Conservation (phyloP, 2,329 filamentous ascomycete species). For the Alternaria arborescens region DNA sequence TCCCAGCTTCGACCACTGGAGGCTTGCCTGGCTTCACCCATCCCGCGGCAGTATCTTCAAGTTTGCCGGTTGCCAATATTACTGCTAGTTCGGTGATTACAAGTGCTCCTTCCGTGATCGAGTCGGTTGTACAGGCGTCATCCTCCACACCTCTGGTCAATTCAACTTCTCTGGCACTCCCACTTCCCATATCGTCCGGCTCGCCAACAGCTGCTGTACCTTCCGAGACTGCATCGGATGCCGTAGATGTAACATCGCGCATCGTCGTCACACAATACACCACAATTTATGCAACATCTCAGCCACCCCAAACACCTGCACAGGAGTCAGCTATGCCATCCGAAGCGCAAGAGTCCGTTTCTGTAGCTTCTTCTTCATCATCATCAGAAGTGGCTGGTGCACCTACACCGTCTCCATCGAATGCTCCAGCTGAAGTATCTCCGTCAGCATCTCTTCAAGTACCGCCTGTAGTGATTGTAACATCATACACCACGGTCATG, state of each 20-base stretch:
- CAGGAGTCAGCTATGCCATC: conserved; percentile 14
- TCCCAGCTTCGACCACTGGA: conserved; percentile 22
- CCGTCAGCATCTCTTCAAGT: conserved; percentile 26
- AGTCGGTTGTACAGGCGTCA: conserved; percentile 5
- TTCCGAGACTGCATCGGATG: conserved; percentile 1
- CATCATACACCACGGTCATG: conserved; percentile 42
- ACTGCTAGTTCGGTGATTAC: conserved; percentile 1
- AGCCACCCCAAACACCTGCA: conserved; percentile 4
- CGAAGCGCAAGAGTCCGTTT: conserved; percentile 9
- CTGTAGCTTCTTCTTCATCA: background rate
- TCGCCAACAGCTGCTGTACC: background rate
- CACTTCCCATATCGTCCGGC: background rate
- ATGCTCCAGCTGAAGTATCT: conserved; percentile 11
- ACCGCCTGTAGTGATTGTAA: conserved; percentile 43
- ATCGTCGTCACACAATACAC: conserved; percentile 40
- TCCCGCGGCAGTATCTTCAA: conserved; percentile 18
- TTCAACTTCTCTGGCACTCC: conserved; percentile 11
- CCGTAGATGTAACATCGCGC: conserved; percentile 21
- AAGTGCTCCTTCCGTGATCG: conserved; percentile 8
- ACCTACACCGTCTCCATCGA: conserved; percentile 8
- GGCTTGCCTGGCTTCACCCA: conserved; percentile 34
- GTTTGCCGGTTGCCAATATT: conserved; percentile 2
- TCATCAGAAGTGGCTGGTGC: conserved; percentile 3
- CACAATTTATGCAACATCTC: conserved; percentile 32
- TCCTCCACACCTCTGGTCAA: conserved; percentile 7